phyloP scores from a whole-genome alignment of 176 grass and related monocot species.

The Otatea glauca region DNA sequence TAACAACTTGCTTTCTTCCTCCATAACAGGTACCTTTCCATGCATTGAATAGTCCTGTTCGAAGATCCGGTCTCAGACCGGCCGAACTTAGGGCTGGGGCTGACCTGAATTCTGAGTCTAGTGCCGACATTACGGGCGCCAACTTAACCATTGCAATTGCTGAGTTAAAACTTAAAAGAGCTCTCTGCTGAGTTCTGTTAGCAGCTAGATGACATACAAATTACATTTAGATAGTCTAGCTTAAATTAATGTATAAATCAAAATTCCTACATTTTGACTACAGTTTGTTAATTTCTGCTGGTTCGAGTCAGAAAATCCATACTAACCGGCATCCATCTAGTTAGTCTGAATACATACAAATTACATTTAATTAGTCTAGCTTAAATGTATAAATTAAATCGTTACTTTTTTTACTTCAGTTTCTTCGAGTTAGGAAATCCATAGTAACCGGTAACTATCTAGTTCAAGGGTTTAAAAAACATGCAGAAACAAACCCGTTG shows the following conservation, averaged over 20 bases:
- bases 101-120: slow-evolving; percentile 8
- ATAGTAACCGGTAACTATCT: neutral
- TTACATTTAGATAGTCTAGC: neutral
- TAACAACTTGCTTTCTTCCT: slow-evolving; percentile 34
- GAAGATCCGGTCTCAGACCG: neutral
- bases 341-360: no score
- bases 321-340: no score
- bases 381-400: neutral
- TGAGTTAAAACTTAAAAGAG: slow-evolving; percentile 3
- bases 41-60: neutral
- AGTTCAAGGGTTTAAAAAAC: neutral
- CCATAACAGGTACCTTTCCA: slow-evolving; percentile 39
- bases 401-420: neutral
- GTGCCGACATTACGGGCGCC: slow-evolving; percentile 42
- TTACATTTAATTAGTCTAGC: neutral
- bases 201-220: neutral
- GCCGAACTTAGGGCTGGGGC: neutral
- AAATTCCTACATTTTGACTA: neutral
- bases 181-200: neutral
- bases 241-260: no score
- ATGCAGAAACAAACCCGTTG: neutral
- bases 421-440: neutral
- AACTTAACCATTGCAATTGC: neutral
- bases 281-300: no score
- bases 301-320: no score